These are phyloP conservation scores for Sporisorium graminicola DNA, from an alignment of 1,284 basidiomycete species.

Conservation along the genomic window DNA sequence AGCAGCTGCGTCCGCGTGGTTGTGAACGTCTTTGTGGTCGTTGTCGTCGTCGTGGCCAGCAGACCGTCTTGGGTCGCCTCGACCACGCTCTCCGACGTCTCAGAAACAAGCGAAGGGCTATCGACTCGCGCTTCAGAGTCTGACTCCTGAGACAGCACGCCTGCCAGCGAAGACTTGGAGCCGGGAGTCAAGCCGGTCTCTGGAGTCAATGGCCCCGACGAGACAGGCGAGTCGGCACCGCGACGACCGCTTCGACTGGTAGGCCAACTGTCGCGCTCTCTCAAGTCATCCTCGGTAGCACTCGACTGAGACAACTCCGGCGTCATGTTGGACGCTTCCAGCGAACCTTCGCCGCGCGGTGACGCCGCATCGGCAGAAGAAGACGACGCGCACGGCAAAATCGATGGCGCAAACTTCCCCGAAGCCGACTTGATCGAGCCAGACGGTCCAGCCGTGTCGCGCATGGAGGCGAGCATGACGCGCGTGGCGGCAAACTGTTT, in stretches of 20 bases:
- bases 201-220: conserved; percentile 30
- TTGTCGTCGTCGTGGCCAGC: conserved; percentile 46
- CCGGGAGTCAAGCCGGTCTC: conserved; percentile 4
- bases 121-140: conserved; percentile 4
- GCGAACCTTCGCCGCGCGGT: conserved; percentile 2
- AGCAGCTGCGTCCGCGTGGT: conserved; percentile 23
- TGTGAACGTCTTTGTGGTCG: conserved; percentile 36
- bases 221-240: conserved; percentile 17
- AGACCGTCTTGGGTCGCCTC: conserved; percentile 20
- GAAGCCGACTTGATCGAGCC: conserved; percentile 17
- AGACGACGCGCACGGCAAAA: background rate
- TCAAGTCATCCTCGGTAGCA: conserved; percentile 24
- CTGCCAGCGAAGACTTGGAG: conserved; percentile 14
- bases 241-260: conserved; percentile 31
- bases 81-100: conserved; percentile 38
- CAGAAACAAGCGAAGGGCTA: conserved; percentile 25
- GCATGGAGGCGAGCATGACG: conserved; percentile 28
- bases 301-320: conserved; percentile 23
- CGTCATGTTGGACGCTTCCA: conserved; percentile 33
- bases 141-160: conserved; percentile 12
- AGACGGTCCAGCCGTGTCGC: conserved; percentile 1
- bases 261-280: conserved; percentile 60
- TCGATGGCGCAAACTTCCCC: background rate
- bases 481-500: conserved; percentile 29
- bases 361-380: background rate